Base-by-base conservation (phyloP, 495 filamentous ascomycete genomes). In the Letharia columbiana region DNA sequence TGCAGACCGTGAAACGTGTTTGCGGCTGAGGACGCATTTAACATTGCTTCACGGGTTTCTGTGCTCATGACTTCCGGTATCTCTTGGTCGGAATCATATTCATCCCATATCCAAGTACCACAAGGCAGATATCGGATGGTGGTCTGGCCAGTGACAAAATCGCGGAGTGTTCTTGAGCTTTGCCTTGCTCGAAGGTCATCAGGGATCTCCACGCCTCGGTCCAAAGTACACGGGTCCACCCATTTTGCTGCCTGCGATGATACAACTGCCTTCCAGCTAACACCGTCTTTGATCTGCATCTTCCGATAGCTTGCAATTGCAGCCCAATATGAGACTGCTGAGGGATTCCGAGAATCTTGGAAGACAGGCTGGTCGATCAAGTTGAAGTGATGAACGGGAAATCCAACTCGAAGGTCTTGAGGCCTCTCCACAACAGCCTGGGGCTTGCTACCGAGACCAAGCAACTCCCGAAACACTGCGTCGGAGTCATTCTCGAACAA, bases 351-450 rank as follows among this genome's bases (percentile, higher is more conserved):
- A 47, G 73, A 77, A 28, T 63, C 47, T 3, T 62, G 37, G 10
- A 65, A 67, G 2, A 75, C 65, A 4, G 67, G 67, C 6, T 60
- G 0, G 0, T 74, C 70, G 7, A 69, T 31, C 69, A 74, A 77
- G 60, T 79, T 80, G 63, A 72, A 74, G 59, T 81, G 79, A 33
- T 80, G 78, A 4, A 73, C 57, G 1, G n/a, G 12, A 0, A 39
- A 20, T 0, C 9, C 28, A 23, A 49, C 28, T 6, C 41, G 41
- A 44, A 11, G 11, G 41, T 44, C 41, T 44, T 44, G 41, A 44
- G 41, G 10, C 41, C 12, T 11, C 41, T 39, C 37, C 1, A 39
- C 37, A 39, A 39, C 4, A 39, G 37, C 37, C 37, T 39, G 4
- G 37, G 37, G 37, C 37, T 39, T 39, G 37, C 37, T 39, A 39